These are phyloP conservation scores for Candida mattraensis DNA, from an alignment of 805 yeast species.

Conservation along the genomic window DNA sequence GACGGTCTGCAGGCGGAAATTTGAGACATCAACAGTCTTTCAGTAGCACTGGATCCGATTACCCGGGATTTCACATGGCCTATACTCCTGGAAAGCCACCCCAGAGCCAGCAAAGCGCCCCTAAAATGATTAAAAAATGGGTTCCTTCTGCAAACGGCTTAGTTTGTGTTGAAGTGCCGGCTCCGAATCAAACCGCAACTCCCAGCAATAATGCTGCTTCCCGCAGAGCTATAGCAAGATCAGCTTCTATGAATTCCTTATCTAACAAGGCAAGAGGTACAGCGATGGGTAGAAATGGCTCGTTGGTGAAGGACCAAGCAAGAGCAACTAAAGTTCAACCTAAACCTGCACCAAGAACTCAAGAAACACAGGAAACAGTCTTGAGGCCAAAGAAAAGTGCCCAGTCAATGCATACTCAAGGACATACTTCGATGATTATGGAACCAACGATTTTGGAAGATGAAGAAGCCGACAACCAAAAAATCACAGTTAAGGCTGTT, in stretches of 20 bases:
- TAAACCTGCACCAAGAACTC: slow-evolving; percentile 1
- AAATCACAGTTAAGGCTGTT: slow-evolving; percentile 1
- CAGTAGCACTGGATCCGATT: slow-evolving; percentile 4
- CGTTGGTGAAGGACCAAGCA: slow-evolving; percentile 14
- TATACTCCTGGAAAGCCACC: slow-evolving; percentile 6
- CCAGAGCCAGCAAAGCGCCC: slow-evolving; percentile 14
- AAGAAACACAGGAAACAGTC: no score
- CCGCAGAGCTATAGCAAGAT: slow-evolving; percentile 20
- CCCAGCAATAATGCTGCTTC: no score
- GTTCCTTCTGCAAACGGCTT: slow-evolving; percentile 75
- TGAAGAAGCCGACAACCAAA: slow-evolving; percentile 14
- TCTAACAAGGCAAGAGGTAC: slow-evolving; percentile 19
- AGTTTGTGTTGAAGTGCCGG: slow-evolving; percentile 68
- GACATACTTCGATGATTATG: slow-evolving; percentile 11
- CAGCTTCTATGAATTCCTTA: slow-evolving; percentile 26
- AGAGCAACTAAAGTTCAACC: slow-evolving; percentile 7
- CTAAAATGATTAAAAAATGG: slow-evolving; percentile 62
- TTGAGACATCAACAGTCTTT: slow-evolving; percentile 23
- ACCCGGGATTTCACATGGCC: slow-evolving; percentile 14
- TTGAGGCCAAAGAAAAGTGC: slow-evolving; percentile 21
- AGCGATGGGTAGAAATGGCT: slow-evolving; percentile 18
- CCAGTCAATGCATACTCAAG: slow-evolving; percentile 25
- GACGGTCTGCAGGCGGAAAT: slow-evolving; percentile 4
- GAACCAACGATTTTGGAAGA: slow-evolving; percentile 28
- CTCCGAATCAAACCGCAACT: slow-evolving; percentile 20